phyloP scores from a whole-genome alignment of 2,329 filamentous ascomycete species.

The Sphaerulina populicola region DNA sequence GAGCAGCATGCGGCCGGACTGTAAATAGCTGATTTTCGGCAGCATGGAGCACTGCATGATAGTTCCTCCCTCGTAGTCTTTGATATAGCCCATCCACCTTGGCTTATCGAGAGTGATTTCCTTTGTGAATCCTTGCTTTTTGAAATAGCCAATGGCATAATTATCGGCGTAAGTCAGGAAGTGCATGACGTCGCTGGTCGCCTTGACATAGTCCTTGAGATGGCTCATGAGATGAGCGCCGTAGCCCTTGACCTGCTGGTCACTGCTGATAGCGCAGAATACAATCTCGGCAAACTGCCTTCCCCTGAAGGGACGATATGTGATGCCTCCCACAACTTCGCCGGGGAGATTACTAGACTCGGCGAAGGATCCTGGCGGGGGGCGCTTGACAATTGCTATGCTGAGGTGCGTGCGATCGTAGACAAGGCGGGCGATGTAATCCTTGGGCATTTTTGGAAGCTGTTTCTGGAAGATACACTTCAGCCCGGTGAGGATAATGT shows the following conservation, averaged over 20 bases:
- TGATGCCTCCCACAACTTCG: conserved; percentile 65
- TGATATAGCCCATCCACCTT: conserved; percentile 99
- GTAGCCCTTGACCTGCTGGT: conserved; percentile 98
- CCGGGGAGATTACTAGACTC: conserved; percentile 27
- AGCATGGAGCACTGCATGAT: conserved; percentile 99
- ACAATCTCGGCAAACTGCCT: conserved; percentile 96
- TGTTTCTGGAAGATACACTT: conserved; percentile 99
- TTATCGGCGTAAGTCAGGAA: conserved; percentile 98
- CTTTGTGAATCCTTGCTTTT: conserved; percentile 98
- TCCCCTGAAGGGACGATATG: conserved; percentile 86
- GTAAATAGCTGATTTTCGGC: conserved; percentile 86
- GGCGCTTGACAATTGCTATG: conserved; percentile 95
- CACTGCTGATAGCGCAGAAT: conserved; percentile 93
- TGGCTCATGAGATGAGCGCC: conserved; percentile 97
- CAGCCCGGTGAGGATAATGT: conserved; percentile 87
- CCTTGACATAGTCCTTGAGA: conserved; percentile 95
- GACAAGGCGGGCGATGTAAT: conserved; percentile 94
- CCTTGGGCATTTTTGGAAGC: conserved; percentile 97
- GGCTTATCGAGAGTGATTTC: conserved; percentile 86
- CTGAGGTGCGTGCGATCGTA: conserved; percentile 95
- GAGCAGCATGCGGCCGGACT: conserved; percentile 83
- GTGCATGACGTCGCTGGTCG: conserved; percentile 93
- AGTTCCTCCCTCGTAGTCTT: conserved; percentile 96
- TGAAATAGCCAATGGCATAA: conserved; percentile 97
- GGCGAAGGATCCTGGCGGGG: conserved; percentile 44